These are phyloP conservation scores for Coelastrella sp. DNA, from an alignment of 139 green algal genomes.

Conservation along the genomic window DNA sequence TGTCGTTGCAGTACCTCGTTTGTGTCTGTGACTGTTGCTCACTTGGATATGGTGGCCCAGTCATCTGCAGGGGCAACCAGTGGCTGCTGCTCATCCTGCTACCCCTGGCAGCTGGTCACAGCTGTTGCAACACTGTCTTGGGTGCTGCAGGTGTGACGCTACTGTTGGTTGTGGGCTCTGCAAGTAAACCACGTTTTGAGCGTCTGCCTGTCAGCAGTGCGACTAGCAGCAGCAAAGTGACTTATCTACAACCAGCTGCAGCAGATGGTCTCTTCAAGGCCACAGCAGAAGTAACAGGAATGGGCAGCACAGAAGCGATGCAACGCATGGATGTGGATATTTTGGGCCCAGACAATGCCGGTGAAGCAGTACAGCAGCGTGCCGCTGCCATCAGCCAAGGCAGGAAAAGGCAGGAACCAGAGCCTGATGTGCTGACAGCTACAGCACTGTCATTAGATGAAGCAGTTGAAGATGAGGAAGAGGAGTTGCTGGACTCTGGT, in stretches of 20 bases:
- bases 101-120: too few relatives aligned
- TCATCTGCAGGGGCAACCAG: too few relatives aligned
- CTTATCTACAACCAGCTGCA: slow-evolving; percentile 36
- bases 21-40: too few relatives aligned
- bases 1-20: too few relatives aligned
- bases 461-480: slow-evolving; percentile 18
- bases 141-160: slow-evolving; percentile 51
- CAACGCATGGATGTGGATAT: slow-evolving; percentile 15
- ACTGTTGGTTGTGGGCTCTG: slow-evolving; percentile 59
- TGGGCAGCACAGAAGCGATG: neutral
- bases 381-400: neutral
- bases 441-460: slow-evolving; percentile 19
- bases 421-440: slow-evolving; percentile 26
- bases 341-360: slow-evolving; percentile 36
- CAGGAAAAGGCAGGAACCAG: slow-evolving; percentile 38
- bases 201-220: slow-evolving; percentile 46
- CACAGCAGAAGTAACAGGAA: neutral
- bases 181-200: slow-evolving; percentile 66
- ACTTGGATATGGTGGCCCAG: too few relatives aligned
- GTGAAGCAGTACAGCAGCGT: slow-evolving; percentile 37
- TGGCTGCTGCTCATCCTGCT: too few relatives aligned
- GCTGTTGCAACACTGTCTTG: too few relatives aligned
- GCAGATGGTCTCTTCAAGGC: neutral
- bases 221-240: slow-evolving; percentile 30
- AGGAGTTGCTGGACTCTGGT: slow-evolving; percentile 16